Percentiles rank a stretch among this genome's conserved stretches.
Evolutionary conservation across 306 rosid genomes (phyloP).

Genomic region (Corylus heterophylla): DNA sequence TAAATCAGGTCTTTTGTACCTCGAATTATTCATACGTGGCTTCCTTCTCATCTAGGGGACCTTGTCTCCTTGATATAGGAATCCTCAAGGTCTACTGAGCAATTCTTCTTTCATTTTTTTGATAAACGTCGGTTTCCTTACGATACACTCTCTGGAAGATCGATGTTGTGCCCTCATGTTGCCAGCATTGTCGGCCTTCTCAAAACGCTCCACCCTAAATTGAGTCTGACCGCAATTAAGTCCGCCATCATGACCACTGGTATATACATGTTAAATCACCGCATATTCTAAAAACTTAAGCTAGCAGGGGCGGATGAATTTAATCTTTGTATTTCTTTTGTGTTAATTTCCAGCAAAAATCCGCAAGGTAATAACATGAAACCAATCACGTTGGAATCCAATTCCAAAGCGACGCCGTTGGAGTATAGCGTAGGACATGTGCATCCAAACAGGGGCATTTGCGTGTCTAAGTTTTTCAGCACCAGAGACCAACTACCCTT

Average conservation of each 20-base stretch:
- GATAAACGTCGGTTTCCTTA: slow-evolving; percentile 43
- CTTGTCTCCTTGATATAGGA: slow-evolving; percentile 37
- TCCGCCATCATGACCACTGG: slow-evolving; percentile 76
- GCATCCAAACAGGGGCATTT: slow-evolving; percentile 40
- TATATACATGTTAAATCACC: not conserved
- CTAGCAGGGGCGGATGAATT: too few species aligned
- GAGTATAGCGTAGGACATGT: slow-evolving; percentile 57
- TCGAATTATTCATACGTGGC: slow-evolving; percentile 42
- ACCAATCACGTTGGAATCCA: slow-evolving; percentile 11
- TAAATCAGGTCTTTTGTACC: too few species aligned
- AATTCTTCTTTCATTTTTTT: not conserved
- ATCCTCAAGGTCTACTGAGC: slow-evolving; percentile 59
- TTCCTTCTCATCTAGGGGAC: slow-evolving; percentile 78
- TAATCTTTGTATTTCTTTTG: not conserved
- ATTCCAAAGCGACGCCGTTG: slow-evolving; percentile 41
- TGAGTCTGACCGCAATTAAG: slow-evolving; percentile 65
- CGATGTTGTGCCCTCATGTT: slow-evolving; percentile 70
- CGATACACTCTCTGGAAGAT: slow-evolving; percentile 41
- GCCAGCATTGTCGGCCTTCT: slow-evolving; percentile 53
- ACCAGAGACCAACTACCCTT: slow-evolving; percentile 58
- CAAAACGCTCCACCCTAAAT: slow-evolving; percentile 49
- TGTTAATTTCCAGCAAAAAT: slow-evolving; percentile 34
- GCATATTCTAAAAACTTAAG: too few species aligned
- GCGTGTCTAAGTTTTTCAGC: slow-evolving; percentile 39
- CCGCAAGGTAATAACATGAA: slow-evolving; percentile 12